Conservation (phyloP, 306 rosid genomes). For the Benincasa hispida region DNA sequence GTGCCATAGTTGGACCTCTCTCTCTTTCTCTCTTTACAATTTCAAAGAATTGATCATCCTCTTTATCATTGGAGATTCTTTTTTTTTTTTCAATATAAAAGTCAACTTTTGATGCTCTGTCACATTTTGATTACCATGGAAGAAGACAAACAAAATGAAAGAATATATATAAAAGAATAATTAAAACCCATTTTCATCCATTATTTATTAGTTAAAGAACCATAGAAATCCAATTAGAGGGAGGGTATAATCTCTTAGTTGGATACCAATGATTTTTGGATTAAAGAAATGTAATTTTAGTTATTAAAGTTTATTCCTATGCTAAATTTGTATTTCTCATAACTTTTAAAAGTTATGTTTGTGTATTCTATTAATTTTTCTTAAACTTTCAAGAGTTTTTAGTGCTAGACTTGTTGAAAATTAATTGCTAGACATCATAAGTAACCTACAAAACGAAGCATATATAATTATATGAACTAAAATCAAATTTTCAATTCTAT, state of each 20-base stretch:
- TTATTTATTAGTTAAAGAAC: background rate
- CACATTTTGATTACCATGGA: background rate
- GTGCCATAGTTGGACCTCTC: no score
- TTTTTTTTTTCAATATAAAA: background rate
- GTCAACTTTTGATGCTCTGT: slow-evolving; percentile 2
- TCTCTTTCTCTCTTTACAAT: background rate
- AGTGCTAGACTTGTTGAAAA: background rate
- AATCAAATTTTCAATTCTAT: background rate
- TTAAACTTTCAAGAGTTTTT: background rate
- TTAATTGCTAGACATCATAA: background rate
- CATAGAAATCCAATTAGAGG: background rate
- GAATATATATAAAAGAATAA: background rate
- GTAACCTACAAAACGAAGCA: background rate
- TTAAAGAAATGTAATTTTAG: background rate
- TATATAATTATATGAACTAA: background rate
- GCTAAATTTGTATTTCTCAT: background rate
- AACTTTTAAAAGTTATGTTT: background rate
- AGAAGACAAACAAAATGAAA: no score
- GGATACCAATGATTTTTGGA: background rate
- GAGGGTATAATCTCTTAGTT: background rate
- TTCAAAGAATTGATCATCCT: background rate
- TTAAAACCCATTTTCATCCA: background rate
- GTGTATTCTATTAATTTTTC: no score
- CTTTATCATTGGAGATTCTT: background rate
- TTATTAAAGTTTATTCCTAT: background rate